Percentiles rank a stretch among this genome's conserved stretches.
Conservation (phyloP, 2,329 filamentous ascomycete species). For the Paracoccidioides lutzii region DNA sequence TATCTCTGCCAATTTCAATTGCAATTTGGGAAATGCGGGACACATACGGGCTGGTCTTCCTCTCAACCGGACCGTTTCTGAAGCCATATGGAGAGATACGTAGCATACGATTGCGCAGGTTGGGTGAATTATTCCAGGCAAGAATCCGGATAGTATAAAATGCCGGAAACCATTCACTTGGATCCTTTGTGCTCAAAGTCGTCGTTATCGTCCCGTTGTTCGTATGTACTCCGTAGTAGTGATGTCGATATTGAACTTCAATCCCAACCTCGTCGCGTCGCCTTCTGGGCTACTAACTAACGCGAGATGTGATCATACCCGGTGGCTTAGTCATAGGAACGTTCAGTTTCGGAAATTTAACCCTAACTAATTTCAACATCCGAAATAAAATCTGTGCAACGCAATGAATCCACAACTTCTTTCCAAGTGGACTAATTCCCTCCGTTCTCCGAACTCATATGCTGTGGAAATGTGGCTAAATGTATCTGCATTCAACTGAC, state of each 20-base stretch:
- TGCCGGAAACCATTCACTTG: background rate
- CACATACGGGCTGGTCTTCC: conserved; percentile 37
- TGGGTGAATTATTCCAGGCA: background rate
- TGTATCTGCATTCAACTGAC: too few relatives aligned
- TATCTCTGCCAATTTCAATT: background rate
- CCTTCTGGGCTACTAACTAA: too few relatives aligned
- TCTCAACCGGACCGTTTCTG: conserved; percentile 25
- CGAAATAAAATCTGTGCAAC: too few relatives aligned
- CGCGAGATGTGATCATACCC: too few relatives aligned
- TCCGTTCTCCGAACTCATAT: too few relatives aligned
- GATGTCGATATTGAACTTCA: background rate
- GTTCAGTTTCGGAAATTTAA: too few relatives aligned
- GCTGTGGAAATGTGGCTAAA: too few relatives aligned
- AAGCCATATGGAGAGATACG: conserved; percentile 37
- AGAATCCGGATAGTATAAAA: background rate
- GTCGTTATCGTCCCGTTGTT: background rate
- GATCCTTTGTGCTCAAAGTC: background rate
- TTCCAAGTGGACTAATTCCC: too few relatives aligned
- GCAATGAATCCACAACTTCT: too few relatives aligned
- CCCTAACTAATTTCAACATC: too few relatives aligned
- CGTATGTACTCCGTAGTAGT: background rate
- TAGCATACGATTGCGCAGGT: conserved; percentile 30
- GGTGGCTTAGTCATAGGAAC: too few relatives aligned
- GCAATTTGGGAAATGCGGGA: background rate
- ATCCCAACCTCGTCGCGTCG: background rate